Conservation (phyloP, 495 filamentous ascomycete genomes). For the Neurospora sp. region DNA sequence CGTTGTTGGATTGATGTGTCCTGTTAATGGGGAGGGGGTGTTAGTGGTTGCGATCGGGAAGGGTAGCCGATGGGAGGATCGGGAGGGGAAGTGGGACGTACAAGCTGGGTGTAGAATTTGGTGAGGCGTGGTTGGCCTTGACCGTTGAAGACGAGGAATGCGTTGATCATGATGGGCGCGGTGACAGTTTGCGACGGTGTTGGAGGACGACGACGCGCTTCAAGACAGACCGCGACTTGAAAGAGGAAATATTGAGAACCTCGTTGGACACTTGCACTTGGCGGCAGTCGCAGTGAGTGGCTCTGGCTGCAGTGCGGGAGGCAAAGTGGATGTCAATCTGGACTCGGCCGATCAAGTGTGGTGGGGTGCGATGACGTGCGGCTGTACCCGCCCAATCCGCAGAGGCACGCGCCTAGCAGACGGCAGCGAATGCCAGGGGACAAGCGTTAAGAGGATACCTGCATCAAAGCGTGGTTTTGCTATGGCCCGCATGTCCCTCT, state of each 20-base stretch:
- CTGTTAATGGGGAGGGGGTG: slow-evolving; percentile 32
- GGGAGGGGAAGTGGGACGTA: slow-evolving; percentile 28
- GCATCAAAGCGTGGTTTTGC: neutral
- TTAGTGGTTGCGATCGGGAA: slow-evolving; percentile 4
- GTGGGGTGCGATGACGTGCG: slow-evolving; percentile 7
- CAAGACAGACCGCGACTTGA: neutral
- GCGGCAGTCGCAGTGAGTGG: neutral
- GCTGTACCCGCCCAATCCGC: neutral
- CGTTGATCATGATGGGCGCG: slow-evolving; percentile 76
- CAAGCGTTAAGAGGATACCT: neutral
- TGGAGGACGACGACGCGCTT: neutral
- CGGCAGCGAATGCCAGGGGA: neutral
- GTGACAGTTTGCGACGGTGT: neutral
- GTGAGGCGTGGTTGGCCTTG: slow-evolving; percentile 91
- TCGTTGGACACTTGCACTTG: neutral
- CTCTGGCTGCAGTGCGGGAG: neutral
- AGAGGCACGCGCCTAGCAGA: neutral
- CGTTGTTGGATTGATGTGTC: slow-evolving; percentile 92
- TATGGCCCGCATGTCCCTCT: rapidly evolving
- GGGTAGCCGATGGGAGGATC: neutral
- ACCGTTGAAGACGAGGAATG: slow-evolving; percentile 97
- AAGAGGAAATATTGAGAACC: neutral
- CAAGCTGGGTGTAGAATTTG: slow-evolving; percentile 98
- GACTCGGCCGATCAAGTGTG: neutral
- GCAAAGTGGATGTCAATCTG: neutral